Evolutionary conservation across 2,329 filamentous ascomycete species (phyloP), one percentile per base, ranked within the genome.

Genomic region (Fusarium falciforme): DNA sequence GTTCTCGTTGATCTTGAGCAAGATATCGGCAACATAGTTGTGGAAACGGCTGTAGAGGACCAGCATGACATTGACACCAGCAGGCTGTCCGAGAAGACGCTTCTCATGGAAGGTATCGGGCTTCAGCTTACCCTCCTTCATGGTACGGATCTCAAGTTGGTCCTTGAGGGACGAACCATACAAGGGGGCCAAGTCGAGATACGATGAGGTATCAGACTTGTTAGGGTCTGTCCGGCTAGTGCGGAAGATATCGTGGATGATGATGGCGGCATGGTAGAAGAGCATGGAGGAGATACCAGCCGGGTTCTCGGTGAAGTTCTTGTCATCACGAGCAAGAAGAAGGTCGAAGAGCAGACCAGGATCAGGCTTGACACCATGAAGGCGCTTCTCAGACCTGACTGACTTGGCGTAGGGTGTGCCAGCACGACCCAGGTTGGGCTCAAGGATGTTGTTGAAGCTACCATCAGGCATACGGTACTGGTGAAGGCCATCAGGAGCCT

Each of bases 201-300:
- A 95, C 0, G 92, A 94, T 0, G 92, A 94, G 0, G 91, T 93
- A 71, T 90, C 85, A 1, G 90, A 92, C 64, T 88, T 89, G 65
- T 89, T 89, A 77, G 86, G 87, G 79, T 94, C 90, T 6, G 84
- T 84, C 29, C 90, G 89, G 75, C 89, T 89, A 2, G 81, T 82
- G 6, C 80, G 77, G 70, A 83, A 83, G 64, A 83, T 80, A 27
- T 82, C 81, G 27, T 83, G 81, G 14, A 83, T 83, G 61, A 82
- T 81, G 76, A 95, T 92, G 8, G 92, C 90, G 0, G 93, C 93
- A 49, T 93, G 84, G 73, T 94, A 94, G 80, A 94, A 94, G 17
- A 95, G 84, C 83, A 94, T 90, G 75, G 91, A 92, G 0, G 92
- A 94, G 44, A 95, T 90, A n/a, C 90, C 88, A 60, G 92, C 92